Evolutionary conservation across 1,284 basidiomycete species (phyloP).

Genomic region (Chalciporus sp.): DNA sequence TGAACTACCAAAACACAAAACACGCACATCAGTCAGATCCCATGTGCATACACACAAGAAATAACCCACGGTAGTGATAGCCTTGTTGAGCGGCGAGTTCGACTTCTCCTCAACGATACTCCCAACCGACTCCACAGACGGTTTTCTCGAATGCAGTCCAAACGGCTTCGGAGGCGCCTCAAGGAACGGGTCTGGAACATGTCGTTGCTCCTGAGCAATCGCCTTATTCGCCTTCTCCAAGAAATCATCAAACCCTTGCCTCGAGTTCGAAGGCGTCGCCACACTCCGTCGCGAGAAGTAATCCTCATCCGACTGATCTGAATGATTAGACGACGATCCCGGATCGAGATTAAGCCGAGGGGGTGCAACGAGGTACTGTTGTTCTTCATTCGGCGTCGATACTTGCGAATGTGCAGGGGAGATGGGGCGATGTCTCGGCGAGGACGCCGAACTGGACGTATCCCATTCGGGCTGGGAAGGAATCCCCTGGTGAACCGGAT

Average conservation of each 20-base stretch:
- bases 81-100: slow-evolving; percentile 89
- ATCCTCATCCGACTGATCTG: slow-evolving; percentile 52
- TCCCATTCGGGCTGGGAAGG: slow-evolving; percentile 62
- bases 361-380: slow-evolving; percentile 30
- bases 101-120: slow-evolving; percentile 89
- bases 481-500: slow-evolving; percentile 50
- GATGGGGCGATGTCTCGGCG: slow-evolving; percentile 33
- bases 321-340: slow-evolving; percentile 27
- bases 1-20: slow-evolving; percentile 59
- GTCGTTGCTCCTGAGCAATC: slow-evolving; percentile 76
- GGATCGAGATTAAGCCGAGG: slow-evolving; percentile 22
- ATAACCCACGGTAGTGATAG: slow-evolving; percentile 75
- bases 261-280: slow-evolving; percentile 25
- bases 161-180: slow-evolving; percentile 71
- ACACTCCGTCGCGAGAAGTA: slow-evolving; percentile 47
- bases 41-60: not conserved
- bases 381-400: slow-evolving; percentile 43
- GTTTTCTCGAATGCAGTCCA: slow-evolving; percentile 75
- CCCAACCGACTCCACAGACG: slow-evolving; percentile 85
- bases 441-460: slow-evolving; percentile 36
- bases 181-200: slow-evolving; percentile 83
- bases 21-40: not conserved
- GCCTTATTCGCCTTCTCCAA: slow-evolving; percentile 81
- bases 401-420: slow-evolving; percentile 52
- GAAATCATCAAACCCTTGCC: slow-evolving; percentile 72